A percentile compares a stretch with the other conserved stretches of the same genome.
Conservation (phyloP, 192 early-diverging fungal species). For the Backusella psychrophila region DNA sequence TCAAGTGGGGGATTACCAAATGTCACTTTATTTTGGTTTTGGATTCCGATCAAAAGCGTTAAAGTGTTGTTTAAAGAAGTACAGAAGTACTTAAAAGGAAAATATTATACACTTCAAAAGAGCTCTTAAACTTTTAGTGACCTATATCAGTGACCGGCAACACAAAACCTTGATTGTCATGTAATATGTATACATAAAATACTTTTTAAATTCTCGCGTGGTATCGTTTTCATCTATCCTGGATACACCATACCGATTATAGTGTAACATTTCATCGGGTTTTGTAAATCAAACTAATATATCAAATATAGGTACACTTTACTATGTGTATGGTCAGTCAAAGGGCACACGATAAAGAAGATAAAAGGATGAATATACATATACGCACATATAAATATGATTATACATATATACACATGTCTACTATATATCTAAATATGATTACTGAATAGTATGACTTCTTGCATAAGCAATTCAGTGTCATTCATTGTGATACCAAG, state of each 20-base stretch:
- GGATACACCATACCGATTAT: neutral
- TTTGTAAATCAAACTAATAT: neutral
- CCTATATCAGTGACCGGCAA: neutral
- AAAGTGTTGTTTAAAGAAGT: neutral
- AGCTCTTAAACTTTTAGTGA: neutral
- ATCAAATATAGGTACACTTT: neutral
- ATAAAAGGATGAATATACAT: neutral
- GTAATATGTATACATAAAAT: neutral
- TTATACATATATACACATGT: too few relatives aligned
- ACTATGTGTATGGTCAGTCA: neutral
- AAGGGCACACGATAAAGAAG: neutral
- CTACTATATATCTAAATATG: neutral
- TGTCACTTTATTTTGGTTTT: neutral
- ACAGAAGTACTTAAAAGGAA: neutral
- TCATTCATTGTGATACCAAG: neutral
- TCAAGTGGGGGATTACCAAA: neutral
- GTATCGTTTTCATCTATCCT: neutral
- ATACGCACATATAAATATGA: too few relatives aligned
- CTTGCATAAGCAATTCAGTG: neutral
- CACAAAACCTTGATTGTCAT: neutral
- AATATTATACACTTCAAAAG: neutral
- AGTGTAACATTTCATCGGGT: neutral
- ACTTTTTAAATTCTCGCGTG: neutral
- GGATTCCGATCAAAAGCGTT: neutral
- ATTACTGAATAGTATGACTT: neutral